Conservation (phyloP, 2,329 filamentous ascomycete genomes). For the Metarhizium guizhouense region DNA sequence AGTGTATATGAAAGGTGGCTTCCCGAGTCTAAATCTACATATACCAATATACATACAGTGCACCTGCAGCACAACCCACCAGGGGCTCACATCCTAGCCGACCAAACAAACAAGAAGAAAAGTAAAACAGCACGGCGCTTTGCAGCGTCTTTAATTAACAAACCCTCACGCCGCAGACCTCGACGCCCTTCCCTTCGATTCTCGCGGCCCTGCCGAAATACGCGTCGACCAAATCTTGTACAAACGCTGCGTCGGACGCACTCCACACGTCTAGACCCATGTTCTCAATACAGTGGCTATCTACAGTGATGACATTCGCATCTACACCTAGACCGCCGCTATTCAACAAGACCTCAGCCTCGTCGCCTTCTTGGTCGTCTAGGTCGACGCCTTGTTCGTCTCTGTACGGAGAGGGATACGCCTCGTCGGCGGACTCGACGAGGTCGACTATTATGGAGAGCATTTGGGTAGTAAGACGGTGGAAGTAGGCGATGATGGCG, state of each 20-base stretch:
- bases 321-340: slow-evolving; percentile 22
- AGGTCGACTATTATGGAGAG: slow-evolving; percentile 54
- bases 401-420: slow-evolving; percentile 22
- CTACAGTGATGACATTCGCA: slow-evolving; percentile 41
- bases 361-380: slow-evolving; percentile 12
- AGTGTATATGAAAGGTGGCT: too few relatives aligned
- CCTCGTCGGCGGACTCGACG: slow-evolving; percentile 40
- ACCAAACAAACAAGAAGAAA: neutral
- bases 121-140: neutral
- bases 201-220: slow-evolving; percentile 59
- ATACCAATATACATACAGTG: too few relatives aligned
- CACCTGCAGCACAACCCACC: too few relatives aligned
- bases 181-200: slow-evolving; percentile 60
- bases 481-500: slow-evolving; percentile 72
- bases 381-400: slow-evolving; percentile 27
- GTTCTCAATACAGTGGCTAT: slow-evolving; percentile 53
- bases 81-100: too few relatives aligned
- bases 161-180: slow-evolving; percentile 65
- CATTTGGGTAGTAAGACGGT: slow-evolving; percentile 61
- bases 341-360: slow-evolving; percentile 14
- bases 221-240: slow-evolving; percentile 48
- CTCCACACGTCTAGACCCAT: slow-evolving; percentile 80
- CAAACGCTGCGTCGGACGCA: slow-evolving; percentile 57
- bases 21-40: too few relatives aligned
- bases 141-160: slow-evolving; percentile 33